These are phyloP conservation scores for Peronospora farinosa DNA, from an alignment of 352 stramenopile genomes.

Conservation along the genomic window DNA sequence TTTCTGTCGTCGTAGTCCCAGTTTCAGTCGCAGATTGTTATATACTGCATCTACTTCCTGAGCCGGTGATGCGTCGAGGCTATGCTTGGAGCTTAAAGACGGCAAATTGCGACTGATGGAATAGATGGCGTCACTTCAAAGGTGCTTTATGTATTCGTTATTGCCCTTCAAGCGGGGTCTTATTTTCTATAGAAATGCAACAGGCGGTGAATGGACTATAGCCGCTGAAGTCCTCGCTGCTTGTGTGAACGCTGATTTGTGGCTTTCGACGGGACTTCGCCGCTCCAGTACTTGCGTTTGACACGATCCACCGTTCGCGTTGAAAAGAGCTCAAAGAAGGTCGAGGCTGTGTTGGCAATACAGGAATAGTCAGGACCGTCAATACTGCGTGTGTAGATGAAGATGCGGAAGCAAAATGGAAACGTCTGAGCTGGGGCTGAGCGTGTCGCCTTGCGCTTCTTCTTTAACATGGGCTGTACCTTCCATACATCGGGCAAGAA, in stretches of 20 bases:
- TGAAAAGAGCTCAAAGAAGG: constrained; percentile 82
- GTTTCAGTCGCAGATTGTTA: constrained; percentile 59
- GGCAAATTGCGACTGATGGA: constrained; percentile 8
- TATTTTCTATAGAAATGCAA: constrained; percentile 21
- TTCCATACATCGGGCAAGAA: constrained; percentile 86
- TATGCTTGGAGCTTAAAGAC: constrained; percentile 18
- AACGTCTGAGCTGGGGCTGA: constrained; percentile 78
- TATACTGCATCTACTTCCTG: constrained; percentile 46
- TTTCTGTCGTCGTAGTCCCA: constrained; percentile 69
- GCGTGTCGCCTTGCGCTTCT: constrained; percentile 83
- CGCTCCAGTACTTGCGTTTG: constrained; percentile 64
- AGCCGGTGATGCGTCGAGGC: constrained; percentile 36
- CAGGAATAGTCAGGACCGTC: constrained; percentile 36
- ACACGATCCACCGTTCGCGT: constrained; percentile 80
- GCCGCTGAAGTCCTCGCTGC: constrained; percentile 10
- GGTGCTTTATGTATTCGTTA: constrained; percentile 10
- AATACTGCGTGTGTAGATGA: constrained; percentile 45
- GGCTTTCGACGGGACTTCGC: constrained; percentile 7
- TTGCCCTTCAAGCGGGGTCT: constrained; percentile 3
- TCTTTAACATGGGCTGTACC: constrained; percentile 83
- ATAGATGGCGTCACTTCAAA: constrained; percentile 18
- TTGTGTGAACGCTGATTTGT: constrained; percentile 4
- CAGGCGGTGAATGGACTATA: constrained; percentile 11
- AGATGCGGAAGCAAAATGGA: constrained; percentile 82
- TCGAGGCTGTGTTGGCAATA: constrained; percentile 50